A percentile compares a stretch with the other conserved stretches of the same genome.
Conservation (phyloP, 495 filamentous ascomycete species). For the Penicillium ochrochloron region DNA sequence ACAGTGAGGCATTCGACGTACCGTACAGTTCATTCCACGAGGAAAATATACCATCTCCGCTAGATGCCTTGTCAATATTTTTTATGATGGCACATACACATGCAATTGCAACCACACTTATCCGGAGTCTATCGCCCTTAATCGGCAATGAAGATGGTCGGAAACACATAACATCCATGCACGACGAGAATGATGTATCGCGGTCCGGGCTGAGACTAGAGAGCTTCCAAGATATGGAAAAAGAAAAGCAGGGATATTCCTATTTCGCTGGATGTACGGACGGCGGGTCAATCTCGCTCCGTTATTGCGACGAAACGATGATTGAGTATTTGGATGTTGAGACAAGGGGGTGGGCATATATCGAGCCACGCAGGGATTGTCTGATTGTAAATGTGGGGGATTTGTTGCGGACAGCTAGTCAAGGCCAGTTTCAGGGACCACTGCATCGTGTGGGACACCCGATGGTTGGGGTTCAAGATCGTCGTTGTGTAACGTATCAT, state of each 20-base stretch:
- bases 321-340: conserved; percentile 6
- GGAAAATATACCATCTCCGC: neutral
- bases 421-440: conserved; percentile 2
- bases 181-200: conserved; percentile 3
- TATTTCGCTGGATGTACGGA: neutral
- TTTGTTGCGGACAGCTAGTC: neutral
- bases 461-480: neutral
- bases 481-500: conserved; percentile 5
- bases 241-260: neutral
- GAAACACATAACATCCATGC: neutral
- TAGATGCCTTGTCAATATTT: neutral
- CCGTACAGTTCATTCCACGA: neutral
- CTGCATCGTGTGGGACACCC: conserved; percentile 5
- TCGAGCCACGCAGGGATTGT: conserved; percentile 1
- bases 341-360: neutral
- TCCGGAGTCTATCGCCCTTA: conserved; percentile 3
- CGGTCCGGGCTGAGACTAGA: neutral
- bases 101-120: neutral
- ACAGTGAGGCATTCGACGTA: conserved; percentile 1
- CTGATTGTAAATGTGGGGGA: conserved; percentile 5
- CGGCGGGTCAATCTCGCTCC: neutral
- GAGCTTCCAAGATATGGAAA: neutral
- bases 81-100: neutral
- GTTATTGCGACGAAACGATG: neutral
- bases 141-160: conserved; percentile 10